phyloP scores from a whole-genome alignment of 257 asterid genomes.

The Leonotis leonurus region DNA sequence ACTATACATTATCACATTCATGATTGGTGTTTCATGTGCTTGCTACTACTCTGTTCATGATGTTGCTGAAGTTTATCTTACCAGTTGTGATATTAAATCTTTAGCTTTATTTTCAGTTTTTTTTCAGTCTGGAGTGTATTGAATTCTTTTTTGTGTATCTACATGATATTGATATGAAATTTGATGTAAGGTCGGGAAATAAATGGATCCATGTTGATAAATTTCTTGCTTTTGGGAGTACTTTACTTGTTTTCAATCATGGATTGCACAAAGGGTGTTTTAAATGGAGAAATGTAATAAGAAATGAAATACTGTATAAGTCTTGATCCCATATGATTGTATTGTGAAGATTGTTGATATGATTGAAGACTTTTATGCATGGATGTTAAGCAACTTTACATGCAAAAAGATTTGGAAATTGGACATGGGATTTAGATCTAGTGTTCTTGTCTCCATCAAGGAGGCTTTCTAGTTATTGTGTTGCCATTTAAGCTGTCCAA shows the following conservation, averaged over 20 bases:
- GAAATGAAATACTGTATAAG: no score
- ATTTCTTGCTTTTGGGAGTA: conserved; percentile 14
- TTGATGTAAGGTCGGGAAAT: conserved; percentile 22
- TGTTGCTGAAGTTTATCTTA: conserved; percentile 8
- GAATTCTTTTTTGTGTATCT: conserved; percentile 18
- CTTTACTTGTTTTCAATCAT: background rate
- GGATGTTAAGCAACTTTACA: conserved; percentile 21
- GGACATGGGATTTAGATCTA: conserved; percentile 27
- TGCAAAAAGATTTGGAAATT: conserved; percentile 26
- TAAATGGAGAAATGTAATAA: no score
- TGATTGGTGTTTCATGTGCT: conserved; percentile 32
- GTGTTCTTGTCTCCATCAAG: conserved; percentile 51
- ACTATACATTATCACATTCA: conserved; percentile 32
- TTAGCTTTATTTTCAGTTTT: conserved; percentile 2
- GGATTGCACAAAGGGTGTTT: no score
- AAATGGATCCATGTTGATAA: conserved; percentile 20
- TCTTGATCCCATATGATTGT: no score
- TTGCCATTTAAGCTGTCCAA: conserved; percentile 36
- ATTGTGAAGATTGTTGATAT: conserved; percentile 23
- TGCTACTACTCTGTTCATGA: conserved; percentile 31
- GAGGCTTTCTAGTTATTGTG: conserved; percentile 39
- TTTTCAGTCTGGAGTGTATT: conserved; percentile 11
- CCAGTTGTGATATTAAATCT: conserved; percentile 15
- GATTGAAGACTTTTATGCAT: conserved; percentile 47
- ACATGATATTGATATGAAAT: conserved; percentile 22